These are phyloP conservation scores for Hymenotorrendiella dingleyae DNA, from an alignment of 2,329 filamentous ascomycete species.

Conservation along the genomic window DNA sequence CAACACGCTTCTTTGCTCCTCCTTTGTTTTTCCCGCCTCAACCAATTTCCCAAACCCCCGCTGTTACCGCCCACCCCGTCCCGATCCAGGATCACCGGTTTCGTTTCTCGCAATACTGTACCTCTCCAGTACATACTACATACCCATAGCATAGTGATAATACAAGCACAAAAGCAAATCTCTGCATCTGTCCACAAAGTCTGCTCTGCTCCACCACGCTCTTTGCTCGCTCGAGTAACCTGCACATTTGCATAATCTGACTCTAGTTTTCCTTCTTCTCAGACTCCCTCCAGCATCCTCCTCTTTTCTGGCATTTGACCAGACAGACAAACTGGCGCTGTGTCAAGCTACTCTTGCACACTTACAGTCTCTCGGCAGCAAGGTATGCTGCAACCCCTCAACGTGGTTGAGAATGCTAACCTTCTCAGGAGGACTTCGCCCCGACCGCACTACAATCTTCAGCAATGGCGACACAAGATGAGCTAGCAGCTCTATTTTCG, in stretches of 20 bases:
- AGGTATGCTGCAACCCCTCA: conserved; percentile 26
- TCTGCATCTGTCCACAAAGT: conserved; percentile 27
- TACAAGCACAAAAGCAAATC: conserved; percentile 39
- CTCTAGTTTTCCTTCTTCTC: conserved; percentile 23
- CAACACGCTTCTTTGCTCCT: not conserved
- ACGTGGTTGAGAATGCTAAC: conserved; percentile 18
- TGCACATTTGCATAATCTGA: conserved; percentile 25
- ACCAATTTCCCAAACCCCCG: conserved; percentile 4
- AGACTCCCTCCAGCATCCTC: conserved; percentile 13
- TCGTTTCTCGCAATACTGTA: conserved; percentile 19
- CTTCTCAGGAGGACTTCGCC: conserved; percentile 27
- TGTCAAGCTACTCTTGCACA: conserved; percentile 21
- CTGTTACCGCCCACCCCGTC: conserved; percentile 9
- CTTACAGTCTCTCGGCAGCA: conserved; percentile 22
- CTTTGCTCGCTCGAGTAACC: conserved; percentile 8
- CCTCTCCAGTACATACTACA: conserved; percentile 32
- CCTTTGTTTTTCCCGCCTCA: not conserved
- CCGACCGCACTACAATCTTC: conserved; percentile 32
- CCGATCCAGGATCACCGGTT: conserved; percentile 13
- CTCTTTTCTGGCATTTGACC: conserved; percentile 6
- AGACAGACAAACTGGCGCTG: conserved; percentile 19
- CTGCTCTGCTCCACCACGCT: conserved; percentile 30
- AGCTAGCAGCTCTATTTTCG: conserved; percentile 74
- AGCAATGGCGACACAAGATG: conserved; percentile 66
- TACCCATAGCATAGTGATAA: conserved; percentile 41